phyloP scores from a whole-genome alignment of 1,284 basidiomycete genomes.

The Pseudozyma pruni region DNA sequence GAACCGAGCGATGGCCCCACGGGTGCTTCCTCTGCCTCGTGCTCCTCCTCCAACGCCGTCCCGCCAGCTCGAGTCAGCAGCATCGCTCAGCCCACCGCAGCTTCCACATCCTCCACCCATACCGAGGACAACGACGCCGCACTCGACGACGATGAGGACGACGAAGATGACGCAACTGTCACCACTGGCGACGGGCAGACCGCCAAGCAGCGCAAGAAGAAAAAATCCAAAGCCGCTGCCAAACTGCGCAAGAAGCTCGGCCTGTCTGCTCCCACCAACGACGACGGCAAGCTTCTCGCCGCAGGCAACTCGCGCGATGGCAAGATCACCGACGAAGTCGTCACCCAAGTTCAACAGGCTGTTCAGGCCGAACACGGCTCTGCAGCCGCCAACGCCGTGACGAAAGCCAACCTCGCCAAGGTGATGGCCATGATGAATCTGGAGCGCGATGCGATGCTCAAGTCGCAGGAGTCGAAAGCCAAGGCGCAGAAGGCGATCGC shows the following conservation, averaged over 20 bases:
- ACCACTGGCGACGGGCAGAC: slow-evolving; percentile 17
- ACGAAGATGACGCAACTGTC: slow-evolving; percentile 4
- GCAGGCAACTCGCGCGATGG: slow-evolving; percentile 22
- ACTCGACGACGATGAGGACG: slow-evolving; percentile 21
- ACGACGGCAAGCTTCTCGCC: slow-evolving; percentile 33
- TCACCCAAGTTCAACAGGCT: slow-evolving; percentile 45
- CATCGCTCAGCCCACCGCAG: neutral
- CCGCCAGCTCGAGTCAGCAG: slow-evolving; percentile 5
- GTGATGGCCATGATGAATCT: slow-evolving; percentile 59
- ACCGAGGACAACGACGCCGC: slow-evolving; percentile 17
- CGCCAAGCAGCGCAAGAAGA: slow-evolving; percentile 57
- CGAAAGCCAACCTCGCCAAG: slow-evolving; percentile 52
- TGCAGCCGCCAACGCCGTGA: slow-evolving; percentile 48
- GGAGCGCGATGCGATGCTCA: slow-evolving; percentile 53
- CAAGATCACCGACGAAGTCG: slow-evolving; percentile 53
- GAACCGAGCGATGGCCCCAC: slow-evolving; percentile 6
- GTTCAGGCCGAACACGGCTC: slow-evolving; percentile 51
- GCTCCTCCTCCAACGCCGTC: neutral
- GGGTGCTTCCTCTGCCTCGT: slow-evolving; percentile 3
- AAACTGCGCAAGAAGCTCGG: slow-evolving; percentile 60
- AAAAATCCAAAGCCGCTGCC: slow-evolving; percentile 57
- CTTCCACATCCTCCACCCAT: too few relatives aligned
- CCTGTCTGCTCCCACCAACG: slow-evolving; percentile 8
- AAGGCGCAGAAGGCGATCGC: slow-evolving; percentile 54
- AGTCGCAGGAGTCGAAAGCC: slow-evolving; percentile 54